A percentile compares a stretch with the other conserved stretches of the same genome.
Conservation (phyloP, 768 basidiomycete species). For the Sarcodon aspratus region DNA sequence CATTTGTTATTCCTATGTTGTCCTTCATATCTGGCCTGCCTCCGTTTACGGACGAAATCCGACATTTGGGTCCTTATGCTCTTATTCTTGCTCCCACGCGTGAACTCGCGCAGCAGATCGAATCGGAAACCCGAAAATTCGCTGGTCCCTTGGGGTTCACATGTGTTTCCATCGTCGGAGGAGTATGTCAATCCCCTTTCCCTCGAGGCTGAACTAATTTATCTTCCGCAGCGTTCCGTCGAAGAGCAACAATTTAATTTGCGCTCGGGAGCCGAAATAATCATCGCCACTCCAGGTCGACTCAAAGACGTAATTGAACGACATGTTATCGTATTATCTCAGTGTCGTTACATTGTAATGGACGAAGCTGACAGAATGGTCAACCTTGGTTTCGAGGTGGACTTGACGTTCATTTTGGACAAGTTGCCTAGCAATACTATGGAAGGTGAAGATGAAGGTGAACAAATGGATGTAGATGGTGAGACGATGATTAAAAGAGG, state of each 20-base stretch:
- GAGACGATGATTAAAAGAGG: conserved; percentile 58
- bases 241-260: conserved; percentile 98
- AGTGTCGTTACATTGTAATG: conserved; percentile 99
- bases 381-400: conserved; percentile 90
- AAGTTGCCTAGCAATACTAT: conserved; percentile 80
- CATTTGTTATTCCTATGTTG: conserved; percentile 97
- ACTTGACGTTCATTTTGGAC: conserved; percentile 91
- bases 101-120: conserved; percentile 96
- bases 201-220: conserved; percentile 15
- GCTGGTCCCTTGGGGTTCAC: conserved; percentile 82
- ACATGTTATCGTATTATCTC: conserved; percentile 88
- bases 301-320: conserved; percentile 96
- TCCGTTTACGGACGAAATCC: conserved; percentile 81
- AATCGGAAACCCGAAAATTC: conserved; percentile 86
- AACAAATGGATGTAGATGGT: conserved; percentile 72
- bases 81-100: conserved; percentile 75
- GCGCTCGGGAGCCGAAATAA: conserved; percentile 96
- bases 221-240: conserved; percentile 55
- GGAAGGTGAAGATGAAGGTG: conserved; percentile 72
- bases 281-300: conserved; percentile 99
- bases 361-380: conserved; percentile 99
- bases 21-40: conserved; percentile 85
- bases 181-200: conserved; percentile 53
- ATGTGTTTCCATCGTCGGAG: conserved; percentile 97
- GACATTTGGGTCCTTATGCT: conserved; percentile 89